Evolutionary conservation across 768 basidiomycete genomes (phyloP).

Genomic region (Tylopilus felleus): DNA sequence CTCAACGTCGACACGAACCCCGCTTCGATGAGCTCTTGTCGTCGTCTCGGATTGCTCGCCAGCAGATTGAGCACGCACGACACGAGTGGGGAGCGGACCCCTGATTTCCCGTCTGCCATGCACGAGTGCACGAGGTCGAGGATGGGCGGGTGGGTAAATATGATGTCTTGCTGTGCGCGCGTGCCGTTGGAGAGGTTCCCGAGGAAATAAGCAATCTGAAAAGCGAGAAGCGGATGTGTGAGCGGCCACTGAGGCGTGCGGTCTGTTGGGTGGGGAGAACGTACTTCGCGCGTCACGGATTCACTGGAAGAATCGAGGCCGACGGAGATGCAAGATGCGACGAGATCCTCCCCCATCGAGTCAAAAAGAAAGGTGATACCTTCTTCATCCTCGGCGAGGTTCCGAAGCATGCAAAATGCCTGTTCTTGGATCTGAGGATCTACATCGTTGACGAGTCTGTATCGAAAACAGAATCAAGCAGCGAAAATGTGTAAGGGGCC

Average conservation of each 20-base stretch:
- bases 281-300: slow-evolving; percentile 53
- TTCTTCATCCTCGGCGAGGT: slow-evolving; percentile 62
- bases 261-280: background rate
- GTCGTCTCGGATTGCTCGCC: slow-evolving; percentile 34
- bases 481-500: background rate
- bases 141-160: slow-evolving; percentile 50
- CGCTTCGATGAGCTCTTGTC: slow-evolving; percentile 39
- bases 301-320: slow-evolving; percentile 52
- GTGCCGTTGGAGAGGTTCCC: slow-evolving; percentile 69
- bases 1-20: slow-evolving; percentile 45
- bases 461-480: background rate
- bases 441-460: slow-evolving; percentile 53
- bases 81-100: slow-evolving; percentile 59
- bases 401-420: slow-evolving; percentile 61
- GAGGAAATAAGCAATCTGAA: slow-evolving; percentile 55
- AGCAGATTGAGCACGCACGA: slow-evolving; percentile 58
- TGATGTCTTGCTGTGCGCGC: slow-evolving; percentile 45
- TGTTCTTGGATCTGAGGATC: slow-evolving; percentile 66
- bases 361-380: slow-evolving; percentile 61
- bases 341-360: slow-evolving; percentile 44
- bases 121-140: slow-evolving; percentile 53
- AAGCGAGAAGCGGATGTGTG: background rate
- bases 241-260: background rate
- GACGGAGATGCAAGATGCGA: slow-evolving; percentile 45
- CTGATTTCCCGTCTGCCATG: slow-evolving; percentile 56